Conservation (phyloP, 2,329 filamentous ascomycete genomes). For the Grosmannia huntii region DNA sequence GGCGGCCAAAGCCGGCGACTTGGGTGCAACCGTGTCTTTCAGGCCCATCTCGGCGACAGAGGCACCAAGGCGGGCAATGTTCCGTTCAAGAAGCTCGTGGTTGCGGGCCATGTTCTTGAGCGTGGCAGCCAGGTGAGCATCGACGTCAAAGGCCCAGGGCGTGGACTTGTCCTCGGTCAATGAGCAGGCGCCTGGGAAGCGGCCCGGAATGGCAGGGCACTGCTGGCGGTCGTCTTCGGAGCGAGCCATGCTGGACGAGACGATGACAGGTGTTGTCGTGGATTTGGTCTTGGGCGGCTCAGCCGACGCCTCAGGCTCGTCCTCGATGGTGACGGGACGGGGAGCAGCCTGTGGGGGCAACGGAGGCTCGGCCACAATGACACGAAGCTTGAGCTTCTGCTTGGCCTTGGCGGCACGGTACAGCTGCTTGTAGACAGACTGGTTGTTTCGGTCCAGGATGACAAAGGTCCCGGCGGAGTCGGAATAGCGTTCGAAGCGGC, state of each 20-base stretch:
- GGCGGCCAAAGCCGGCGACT: neutral
- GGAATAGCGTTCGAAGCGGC: conserved; percentile 82
- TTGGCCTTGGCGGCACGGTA: conserved; percentile 96
- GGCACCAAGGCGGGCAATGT: conserved; percentile 10
- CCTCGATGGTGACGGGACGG: conserved; percentile 32
- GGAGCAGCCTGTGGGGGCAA: neutral
- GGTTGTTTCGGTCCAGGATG: conserved; percentile 62
- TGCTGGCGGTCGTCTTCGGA: neutral
- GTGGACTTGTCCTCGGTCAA: neutral
- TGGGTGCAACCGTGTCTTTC: neutral
- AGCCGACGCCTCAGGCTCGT: conserved; percentile 24
- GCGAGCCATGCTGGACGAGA: conserved; percentile 3
- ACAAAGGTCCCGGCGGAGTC: conserved; percentile 80
- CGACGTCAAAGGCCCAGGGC: conserved; percentile 1
- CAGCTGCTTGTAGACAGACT: conserved; percentile 87
- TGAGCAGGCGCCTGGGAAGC: neutral
- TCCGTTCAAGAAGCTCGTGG: conserved; percentile 11
- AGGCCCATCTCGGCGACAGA: conserved; percentile 9
- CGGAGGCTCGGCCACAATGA: conserved; percentile 26
- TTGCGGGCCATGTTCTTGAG: conserved; percentile 14
- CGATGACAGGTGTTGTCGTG: conserved; percentile 3
- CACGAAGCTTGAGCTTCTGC: conserved; percentile 84
- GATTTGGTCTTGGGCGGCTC: conserved; percentile 9
- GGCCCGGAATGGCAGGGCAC: conserved; percentile 6
- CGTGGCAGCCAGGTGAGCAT: conserved; percentile 4